Evolutionary conservation across 148 eudicot species (phyloP).

Genomic region (Cornus suecica): DNA sequence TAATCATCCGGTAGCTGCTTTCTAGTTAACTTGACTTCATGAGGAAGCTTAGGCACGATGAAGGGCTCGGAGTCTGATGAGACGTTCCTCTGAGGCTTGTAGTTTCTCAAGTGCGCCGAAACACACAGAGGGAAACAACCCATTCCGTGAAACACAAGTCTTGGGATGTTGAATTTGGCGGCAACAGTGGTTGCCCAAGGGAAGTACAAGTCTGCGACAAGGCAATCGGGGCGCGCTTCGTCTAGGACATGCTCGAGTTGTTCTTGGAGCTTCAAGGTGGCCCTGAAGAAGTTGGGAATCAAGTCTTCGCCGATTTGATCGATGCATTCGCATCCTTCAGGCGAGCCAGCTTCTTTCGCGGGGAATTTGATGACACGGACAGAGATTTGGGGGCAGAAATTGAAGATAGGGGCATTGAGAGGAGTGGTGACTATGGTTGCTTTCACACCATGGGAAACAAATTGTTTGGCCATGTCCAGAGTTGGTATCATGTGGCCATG

Average conservation of each 20-base stretch:
- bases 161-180: constrained; percentile 29
- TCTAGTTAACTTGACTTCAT: constrained; percentile 18
- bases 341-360: constrained; percentile 32
- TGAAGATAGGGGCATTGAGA: constrained; percentile 27
- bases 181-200: constrained; percentile 42
- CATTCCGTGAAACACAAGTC: constrained; percentile 35
- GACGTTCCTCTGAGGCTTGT: constrained; percentile 22
- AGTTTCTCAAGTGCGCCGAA: constrained; percentile 16
- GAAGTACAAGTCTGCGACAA: constrained; percentile 37
- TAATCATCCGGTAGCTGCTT: not conserved
- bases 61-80: constrained; percentile 26
- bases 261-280: constrained; percentile 25
- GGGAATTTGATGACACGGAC: constrained; percentile 34
- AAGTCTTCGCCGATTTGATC: constrained; percentile 12
- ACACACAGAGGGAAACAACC: constrained; percentile 24
- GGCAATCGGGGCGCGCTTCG: constrained; percentile 16
- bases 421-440: constrained; percentile 56
- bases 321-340: constrained; percentile 31
- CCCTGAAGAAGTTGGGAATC: constrained; percentile 24
- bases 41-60: constrained; percentile 34
- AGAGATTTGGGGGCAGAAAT: not conserved
- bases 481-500: constrained; percentile 61
- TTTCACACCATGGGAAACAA: constrained; percentile 40
- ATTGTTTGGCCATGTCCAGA: constrained; percentile 49
- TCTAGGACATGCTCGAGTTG: constrained; percentile 38